Conservation (phyloP, 768 basidiomycete species). For the Suillus subaureus region DNA sequence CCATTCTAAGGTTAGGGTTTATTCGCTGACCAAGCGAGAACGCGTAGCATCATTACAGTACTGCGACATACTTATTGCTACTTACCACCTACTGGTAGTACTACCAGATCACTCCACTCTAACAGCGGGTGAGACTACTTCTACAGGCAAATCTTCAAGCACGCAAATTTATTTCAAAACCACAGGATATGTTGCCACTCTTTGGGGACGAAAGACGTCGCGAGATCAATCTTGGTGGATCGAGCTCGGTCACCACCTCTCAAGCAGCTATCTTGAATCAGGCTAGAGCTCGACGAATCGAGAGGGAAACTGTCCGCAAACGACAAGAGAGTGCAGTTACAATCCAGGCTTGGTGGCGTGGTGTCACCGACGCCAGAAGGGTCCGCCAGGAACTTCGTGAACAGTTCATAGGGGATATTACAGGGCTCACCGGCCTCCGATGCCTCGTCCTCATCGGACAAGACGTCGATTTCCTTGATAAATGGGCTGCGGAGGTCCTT, state of each 20-base stretch:
- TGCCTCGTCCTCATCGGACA: conserved; percentile 64
- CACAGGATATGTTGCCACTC: conserved; percentile 39
- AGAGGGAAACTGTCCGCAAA: conserved; percentile 56
- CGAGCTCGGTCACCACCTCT: conserved; percentile 45
- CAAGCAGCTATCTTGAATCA: conserved; percentile 61
- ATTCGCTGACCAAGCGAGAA: conserved; percentile 9
- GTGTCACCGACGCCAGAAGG: conserved; percentile 41
- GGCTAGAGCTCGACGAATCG: conserved; percentile 60
- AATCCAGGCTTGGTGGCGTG: conserved; percentile 76
- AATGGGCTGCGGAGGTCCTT: conserved; percentile 32
- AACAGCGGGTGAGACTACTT: not conserved
- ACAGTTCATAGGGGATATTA: conserved; percentile 54
- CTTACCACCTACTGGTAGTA: not conserved
- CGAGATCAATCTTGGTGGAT: conserved; percentile 78
- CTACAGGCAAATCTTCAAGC: not conserved
- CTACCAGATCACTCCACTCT: not conserved
- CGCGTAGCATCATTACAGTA: conserved; percentile 8
- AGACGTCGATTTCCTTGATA: conserved; percentile 32
- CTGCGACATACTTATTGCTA: not conserved
- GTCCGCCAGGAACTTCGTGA: conserved; percentile 48
- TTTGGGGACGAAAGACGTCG: conserved; percentile 58
- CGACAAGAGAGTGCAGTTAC: conserved; percentile 58
- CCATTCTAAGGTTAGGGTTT: conserved; percentile 22
- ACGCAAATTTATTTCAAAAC: not conserved
- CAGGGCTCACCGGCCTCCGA: conserved; percentile 58